Percentiles rank a stretch among this genome's conserved stretches.
Evolutionary conservation across 2,329 filamentous ascomycete genomes (phyloP).

Genomic region (Hypoxylon sp.): DNA sequence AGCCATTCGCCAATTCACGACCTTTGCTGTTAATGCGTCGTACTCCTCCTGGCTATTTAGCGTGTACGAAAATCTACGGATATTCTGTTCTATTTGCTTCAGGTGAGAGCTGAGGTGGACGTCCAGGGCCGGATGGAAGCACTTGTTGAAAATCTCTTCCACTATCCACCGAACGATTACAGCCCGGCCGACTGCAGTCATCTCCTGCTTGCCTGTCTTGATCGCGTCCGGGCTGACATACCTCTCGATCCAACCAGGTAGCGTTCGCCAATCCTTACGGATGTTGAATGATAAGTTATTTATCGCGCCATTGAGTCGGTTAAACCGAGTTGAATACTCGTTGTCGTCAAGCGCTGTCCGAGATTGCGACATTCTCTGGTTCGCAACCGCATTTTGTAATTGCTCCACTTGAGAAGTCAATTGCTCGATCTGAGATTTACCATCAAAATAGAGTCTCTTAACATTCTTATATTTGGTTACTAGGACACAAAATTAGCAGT

Average conservation of each 20-base stretch:
- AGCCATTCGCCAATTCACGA: constrained; percentile 92
- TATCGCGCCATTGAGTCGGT: constrained; percentile 91
- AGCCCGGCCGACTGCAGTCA: constrained; percentile 94
- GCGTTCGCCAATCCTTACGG: constrained; percentile 89
- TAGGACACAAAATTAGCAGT: constrained; percentile 61
- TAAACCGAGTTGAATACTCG: constrained; percentile 92
- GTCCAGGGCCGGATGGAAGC: constrained; percentile 92
- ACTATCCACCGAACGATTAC: constrained; percentile 91
- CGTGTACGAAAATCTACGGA: constrained; percentile 81
- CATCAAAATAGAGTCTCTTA: constrained; percentile 97
- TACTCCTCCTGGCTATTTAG: constrained; percentile 87
- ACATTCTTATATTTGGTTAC: constrained; percentile 98
- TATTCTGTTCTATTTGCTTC: constrained; percentile 89
- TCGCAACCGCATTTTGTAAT: constrained; percentile 96
- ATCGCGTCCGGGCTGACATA: constrained; percentile 89
- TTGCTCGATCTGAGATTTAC: constrained; percentile 90
- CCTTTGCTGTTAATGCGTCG: constrained; percentile 87
- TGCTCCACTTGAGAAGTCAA: constrained; percentile 91
- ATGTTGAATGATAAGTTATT: constrained; percentile 97
- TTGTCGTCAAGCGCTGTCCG: constrained; percentile 95
- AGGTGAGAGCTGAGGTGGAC: constrained; percentile 80
- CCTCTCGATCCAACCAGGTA: constrained; percentile 84
- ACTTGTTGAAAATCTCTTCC: constrained; percentile 90
- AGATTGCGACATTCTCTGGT: constrained; percentile 94
- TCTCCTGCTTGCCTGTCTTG: constrained; percentile 92